These are phyloP conservation scores for Penicillium bovifimosum DNA, from an alignment of 495 filamentous ascomycete species.

Conservation along the genomic window DNA sequence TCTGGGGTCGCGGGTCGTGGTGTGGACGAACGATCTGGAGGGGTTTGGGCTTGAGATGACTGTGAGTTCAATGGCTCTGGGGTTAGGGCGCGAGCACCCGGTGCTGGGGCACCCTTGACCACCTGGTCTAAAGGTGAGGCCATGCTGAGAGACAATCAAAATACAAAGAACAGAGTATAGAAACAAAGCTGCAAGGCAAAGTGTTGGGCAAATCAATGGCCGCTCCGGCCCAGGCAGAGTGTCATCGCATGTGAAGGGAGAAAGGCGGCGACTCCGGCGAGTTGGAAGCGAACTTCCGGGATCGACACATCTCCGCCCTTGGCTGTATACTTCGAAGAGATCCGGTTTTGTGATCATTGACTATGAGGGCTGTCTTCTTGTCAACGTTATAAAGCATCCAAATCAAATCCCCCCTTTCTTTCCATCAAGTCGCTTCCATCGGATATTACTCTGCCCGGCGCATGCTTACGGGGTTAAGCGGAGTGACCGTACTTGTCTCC, in stretches of 20 bases:
- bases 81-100: slow-evolving; percentile 39
- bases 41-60: slow-evolving; percentile 17
- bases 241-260: slow-evolving; percentile 20
- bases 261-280: slow-evolving; percentile 15
- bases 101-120: slow-evolving; percentile 72
- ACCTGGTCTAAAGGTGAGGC: slow-evolving; percentile 70
- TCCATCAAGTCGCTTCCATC: slow-evolving; percentile 1
- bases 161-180: background rate
- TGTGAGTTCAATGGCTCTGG: slow-evolving; percentile 31
- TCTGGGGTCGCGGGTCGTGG: slow-evolving; percentile 50
- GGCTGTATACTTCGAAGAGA: slow-evolving; percentile 8
- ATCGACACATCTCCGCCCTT: slow-evolving; percentile 10
- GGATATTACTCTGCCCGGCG: background rate
- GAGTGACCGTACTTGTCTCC: slow-evolving; percentile 23
- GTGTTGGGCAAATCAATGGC: slow-evolving; percentile 16
- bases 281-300: slow-evolving; percentile 10
- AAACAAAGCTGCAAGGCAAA: background rate
- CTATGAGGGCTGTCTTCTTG: background rate
- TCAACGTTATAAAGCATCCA: too few relatives aligned
- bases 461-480: slow-evolving; percentile 25
- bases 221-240: slow-evolving; percentile 27
- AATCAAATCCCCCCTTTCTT: too few relatives aligned
- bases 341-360: slow-evolving; percentile 4
- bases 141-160: slow-evolving; percentile 31
- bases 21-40: slow-evolving; percentile 30